Evolutionary conservation across 768 basidiomycete species (phyloP).

Genomic region (Trametes cingulata): DNA sequence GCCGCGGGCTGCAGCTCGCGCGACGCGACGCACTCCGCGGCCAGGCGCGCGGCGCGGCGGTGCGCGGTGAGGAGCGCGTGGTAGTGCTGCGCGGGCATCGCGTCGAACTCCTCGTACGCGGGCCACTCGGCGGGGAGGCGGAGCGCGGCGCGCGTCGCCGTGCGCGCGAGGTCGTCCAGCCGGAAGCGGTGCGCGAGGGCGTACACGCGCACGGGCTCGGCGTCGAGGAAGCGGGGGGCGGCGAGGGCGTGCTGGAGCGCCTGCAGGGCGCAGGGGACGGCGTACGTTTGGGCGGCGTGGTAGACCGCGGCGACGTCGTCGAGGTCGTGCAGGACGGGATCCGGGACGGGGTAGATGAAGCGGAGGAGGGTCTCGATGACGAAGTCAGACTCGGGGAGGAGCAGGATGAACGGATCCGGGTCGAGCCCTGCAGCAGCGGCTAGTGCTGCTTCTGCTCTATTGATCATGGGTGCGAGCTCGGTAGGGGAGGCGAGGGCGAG

Average conservation of each 20-base stretch:
- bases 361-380: constrained; percentile 16
- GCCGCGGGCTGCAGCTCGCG: too few species aligned
- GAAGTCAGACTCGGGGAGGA: constrained; percentile 4
- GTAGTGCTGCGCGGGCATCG: constrained; percentile 21
- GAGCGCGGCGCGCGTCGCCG: neutral
- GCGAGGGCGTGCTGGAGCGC: constrained; percentile 5
- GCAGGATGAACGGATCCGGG: too few species aligned
- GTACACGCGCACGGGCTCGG: too few species aligned
- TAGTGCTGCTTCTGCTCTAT: too few species aligned
- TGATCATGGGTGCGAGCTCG: too few species aligned
- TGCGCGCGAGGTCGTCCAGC: neutral
- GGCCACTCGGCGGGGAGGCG: constrained; percentile 11
- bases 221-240: too few species aligned
- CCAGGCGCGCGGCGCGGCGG: neutral
- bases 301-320: constrained; percentile 12
- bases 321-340: constrained; percentile 14
- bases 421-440: too few species aligned
- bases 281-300: constrained; percentile 13
- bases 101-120: constrained; percentile 22
- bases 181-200: constrained; percentile 9
- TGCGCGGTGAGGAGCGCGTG: constrained; percentile 2
- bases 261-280: neutral
- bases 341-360: constrained; percentile 16
- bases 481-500: too few species aligned
- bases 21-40: neutral